These are phyloP conservation scores for Capsicum chinense DNA, from an alignment of 257 asterid species.

Conservation along the genomic window DNA sequence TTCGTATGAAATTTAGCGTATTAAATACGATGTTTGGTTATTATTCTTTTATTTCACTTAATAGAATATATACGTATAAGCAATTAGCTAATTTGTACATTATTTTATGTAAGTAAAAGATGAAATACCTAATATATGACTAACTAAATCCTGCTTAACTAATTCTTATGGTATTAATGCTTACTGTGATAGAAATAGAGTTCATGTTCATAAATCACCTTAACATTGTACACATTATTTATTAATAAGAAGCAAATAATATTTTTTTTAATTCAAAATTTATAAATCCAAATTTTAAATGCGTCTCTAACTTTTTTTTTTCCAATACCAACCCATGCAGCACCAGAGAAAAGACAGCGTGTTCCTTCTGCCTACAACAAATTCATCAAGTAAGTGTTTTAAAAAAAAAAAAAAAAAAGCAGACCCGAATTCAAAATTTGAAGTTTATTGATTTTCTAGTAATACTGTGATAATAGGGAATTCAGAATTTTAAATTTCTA, in stretches of 20 bases:
- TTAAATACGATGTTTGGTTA: neutral
- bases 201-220: neutral
- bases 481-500: neutral
- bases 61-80: too few relatives aligned
- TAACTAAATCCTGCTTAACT: neutral
- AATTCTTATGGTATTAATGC: neutral
- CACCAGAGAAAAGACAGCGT: constrained; percentile 33
- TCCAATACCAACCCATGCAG: constrained; percentile 15
- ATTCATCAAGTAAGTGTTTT: constrained; percentile 32
- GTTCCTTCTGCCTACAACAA: constrained; percentile 34
- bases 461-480: neutral
- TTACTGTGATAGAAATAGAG: neutral
- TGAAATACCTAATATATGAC: neutral
- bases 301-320: neutral
- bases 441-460: neutral
- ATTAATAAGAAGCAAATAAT: neutral
- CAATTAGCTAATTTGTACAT: neutral
- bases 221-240: neutral
- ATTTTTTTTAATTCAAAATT: neutral
- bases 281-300: neutral
- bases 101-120: neutral
- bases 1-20: neutral
- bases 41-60: neutral
- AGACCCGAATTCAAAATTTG: too few relatives aligned
- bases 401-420: too few relatives aligned